Base-by-base conservation (phyloP, 2,329 filamentous ascomycete species). In the Aspergillus udagawae region DNA sequence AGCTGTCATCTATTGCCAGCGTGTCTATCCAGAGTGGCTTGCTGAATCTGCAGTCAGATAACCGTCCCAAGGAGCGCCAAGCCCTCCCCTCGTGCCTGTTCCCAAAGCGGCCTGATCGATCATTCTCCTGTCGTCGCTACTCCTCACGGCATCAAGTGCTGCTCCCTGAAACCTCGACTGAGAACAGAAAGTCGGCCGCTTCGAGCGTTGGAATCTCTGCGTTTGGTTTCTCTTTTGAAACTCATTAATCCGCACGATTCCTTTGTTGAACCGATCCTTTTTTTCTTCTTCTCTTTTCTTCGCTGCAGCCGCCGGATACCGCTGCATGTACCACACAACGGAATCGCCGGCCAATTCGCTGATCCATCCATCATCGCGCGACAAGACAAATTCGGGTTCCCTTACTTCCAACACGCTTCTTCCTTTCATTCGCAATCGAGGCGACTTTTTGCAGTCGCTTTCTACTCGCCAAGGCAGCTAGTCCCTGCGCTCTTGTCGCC, bases 291-390 rank as follows among this genome's bases (percentile, higher is more conserved):
- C 4, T 17, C n/a, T 38, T 45, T 20, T 21, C 48, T 12, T 49
- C 32, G 29, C 47, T 52, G 25, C 49, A 21, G 23, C 54, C 21
- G 14, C 32, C 51, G 28, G 35, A 42, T 45, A 41, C 45, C 45
- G 52, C 53, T 60, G 53, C 54, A 42, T 55, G 58, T 52, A 44
- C 42, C 48, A 58, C 48, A 58, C 49, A 41, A 58, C 52, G 44
- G 49, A 56, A 47, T 44, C 53, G 45, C 50, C 48, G 51, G 55
- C 52, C 49, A 35, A 48, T 54, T 51, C 38, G 52, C 51, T 53
- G 58, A 53, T 53, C 54, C 55, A 35, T 51, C 41, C 25, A 29
- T 52, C 44, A 35, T 45, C 44, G n/a, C 27, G 32, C 44, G 47
- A 52, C 32, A 45, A 45, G 32, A 38, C 51, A 47, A 23, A 38